Percentiles rank a stretch among this genome's conserved stretches.
These are phyloP conservation scores for Sphaerobolus stellatus DNA, from an alignment of 1,284 basidiomycete species.

Conservation along the genomic window DNA sequence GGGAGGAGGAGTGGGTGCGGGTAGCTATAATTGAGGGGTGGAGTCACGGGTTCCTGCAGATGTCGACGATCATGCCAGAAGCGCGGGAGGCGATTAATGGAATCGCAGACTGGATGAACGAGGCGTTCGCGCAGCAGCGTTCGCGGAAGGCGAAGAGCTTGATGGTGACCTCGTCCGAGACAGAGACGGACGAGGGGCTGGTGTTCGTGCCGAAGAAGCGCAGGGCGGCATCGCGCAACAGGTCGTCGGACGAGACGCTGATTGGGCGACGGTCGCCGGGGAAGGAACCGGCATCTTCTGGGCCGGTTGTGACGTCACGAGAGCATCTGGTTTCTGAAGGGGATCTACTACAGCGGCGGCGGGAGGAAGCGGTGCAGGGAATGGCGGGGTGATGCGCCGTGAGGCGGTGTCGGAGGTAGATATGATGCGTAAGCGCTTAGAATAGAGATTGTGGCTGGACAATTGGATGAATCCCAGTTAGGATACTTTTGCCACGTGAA, in stretches of 20 bases:
- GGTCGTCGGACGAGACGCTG: slow-evolving; percentile 22
- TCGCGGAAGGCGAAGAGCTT: neutral
- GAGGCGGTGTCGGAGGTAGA: neutral
- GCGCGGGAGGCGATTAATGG: slow-evolving; percentile 81
- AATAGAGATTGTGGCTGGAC: neutral
- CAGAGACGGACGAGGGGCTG: slow-evolving; percentile 68
- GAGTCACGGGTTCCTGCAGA: slow-evolving; percentile 95
- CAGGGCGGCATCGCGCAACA: slow-evolving; percentile 33
- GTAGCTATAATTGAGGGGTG: slow-evolving; percentile 88
- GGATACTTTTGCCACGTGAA: slow-evolving; percentile 9
- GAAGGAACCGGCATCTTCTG: too few relatives aligned
- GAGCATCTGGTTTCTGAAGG: slow-evolving; percentile 67
- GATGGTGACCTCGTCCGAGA: slow-evolving; percentile 43
- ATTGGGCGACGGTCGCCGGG: slow-evolving; percentile 26
- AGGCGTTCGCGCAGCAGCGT: slow-evolving; percentile 52
- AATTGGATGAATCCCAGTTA: neutral
- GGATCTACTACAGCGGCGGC: slow-evolving; percentile 75
- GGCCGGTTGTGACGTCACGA: slow-evolving; percentile 21
- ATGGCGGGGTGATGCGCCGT: slow-evolving; percentile 28
- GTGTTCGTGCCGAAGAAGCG: slow-evolving; percentile 62
- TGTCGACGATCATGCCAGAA: slow-evolving; percentile 85
- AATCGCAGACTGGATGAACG: slow-evolving; percentile 90
- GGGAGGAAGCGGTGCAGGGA: slow-evolving; percentile 46
- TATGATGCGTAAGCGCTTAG: slow-evolving; percentile 5
- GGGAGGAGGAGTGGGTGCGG: slow-evolving; percentile 90